Conservation (phyloP, 208 protist species). For the Trypanosoma cruzi region DNA sequence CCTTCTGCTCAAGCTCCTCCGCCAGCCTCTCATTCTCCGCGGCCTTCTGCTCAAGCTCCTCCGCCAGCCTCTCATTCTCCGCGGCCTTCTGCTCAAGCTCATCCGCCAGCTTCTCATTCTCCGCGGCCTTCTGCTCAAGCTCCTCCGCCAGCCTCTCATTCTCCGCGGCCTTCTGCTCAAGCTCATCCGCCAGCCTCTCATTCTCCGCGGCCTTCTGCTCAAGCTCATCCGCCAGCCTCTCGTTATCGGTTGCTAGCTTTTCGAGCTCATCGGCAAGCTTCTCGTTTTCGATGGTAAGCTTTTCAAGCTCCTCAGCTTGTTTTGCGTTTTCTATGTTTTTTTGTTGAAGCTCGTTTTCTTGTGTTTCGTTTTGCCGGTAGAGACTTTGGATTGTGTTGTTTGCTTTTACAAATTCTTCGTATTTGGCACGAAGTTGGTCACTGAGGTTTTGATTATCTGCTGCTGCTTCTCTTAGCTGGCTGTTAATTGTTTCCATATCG, state of each 20-base stretch:
- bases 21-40: conserved; percentile 37
- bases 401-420: conserved; percentile 1
- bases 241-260: conserved; percentile 23
- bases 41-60: conserved; percentile 29
- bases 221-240: conserved; percentile 25
- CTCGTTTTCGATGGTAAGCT: not conserved
- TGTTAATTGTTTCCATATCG: conserved; percentile 15
- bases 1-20: conserved; percentile 25
- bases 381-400: conserved; percentile 9
- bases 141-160: conserved; percentile 38
- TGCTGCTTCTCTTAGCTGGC: conserved; percentile 2
- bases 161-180: conserved; percentile 28
- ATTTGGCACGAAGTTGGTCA: conserved; percentile 17
- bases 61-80: conserved; percentile 32
- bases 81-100: conserved; percentile 28
- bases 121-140: no score
- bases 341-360: conserved; percentile 23
- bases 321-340: conserved; percentile 33
- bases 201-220: conserved; percentile 28
- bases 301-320: conserved; percentile 19
- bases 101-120: conserved; percentile 21
- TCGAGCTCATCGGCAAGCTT: conserved; percentile 32
- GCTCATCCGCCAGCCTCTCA: conserved; percentile 36
- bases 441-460: conserved; percentile 17
- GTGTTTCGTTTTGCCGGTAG: conserved; percentile 13